Evolutionary conservation across 805 yeast genomes (phyloP).

Genomic region (Zygosaccharomyces kombuchaensis): DNA sequence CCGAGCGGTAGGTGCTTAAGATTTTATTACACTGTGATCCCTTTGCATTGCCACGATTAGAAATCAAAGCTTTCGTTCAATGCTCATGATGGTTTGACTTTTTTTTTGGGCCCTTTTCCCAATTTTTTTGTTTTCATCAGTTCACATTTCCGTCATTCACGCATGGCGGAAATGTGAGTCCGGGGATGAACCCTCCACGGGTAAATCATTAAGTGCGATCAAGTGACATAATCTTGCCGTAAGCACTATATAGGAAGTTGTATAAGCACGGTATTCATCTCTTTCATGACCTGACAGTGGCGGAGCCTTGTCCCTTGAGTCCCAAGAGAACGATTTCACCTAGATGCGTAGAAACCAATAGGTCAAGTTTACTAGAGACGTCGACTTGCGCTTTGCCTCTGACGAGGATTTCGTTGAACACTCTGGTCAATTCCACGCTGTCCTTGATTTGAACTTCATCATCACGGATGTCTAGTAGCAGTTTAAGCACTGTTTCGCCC

Average conservation of each 20-base stretch:
- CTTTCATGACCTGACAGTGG: conserved; percentile 17
- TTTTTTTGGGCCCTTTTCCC: not conserved
- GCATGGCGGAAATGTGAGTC: too few species aligned
- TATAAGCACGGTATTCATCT: not conserved
- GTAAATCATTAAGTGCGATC: not conserved
- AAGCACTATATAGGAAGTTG: not conserved
- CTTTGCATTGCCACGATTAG: not conserved
- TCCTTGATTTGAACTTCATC: conserved; percentile 43
- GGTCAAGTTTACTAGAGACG: conserved; percentile 24
- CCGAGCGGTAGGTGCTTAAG: not conserved
- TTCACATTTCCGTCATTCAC: too few species aligned
- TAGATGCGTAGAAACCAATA: conserved; percentile 22
- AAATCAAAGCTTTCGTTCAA: not conserved
- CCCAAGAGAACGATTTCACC: conserved; percentile 31
- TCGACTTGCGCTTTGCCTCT: conserved; percentile 37
- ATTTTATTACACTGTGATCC: not conserved
- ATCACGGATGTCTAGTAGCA: conserved; percentile 40
- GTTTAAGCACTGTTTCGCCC: conserved; percentile 28
- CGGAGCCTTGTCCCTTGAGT: conserved; percentile 26
- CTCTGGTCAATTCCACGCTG: conserved; percentile 38
- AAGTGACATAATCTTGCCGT: not conserved
- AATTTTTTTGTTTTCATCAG: not conserved
- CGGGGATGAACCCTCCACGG: too few species aligned
- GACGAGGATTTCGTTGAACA: conserved; percentile 41
- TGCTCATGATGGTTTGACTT: not conserved